Conservation (phyloP, 2,329 filamentous ascomycete genomes). For the Colletotrichum magnum region DNA sequence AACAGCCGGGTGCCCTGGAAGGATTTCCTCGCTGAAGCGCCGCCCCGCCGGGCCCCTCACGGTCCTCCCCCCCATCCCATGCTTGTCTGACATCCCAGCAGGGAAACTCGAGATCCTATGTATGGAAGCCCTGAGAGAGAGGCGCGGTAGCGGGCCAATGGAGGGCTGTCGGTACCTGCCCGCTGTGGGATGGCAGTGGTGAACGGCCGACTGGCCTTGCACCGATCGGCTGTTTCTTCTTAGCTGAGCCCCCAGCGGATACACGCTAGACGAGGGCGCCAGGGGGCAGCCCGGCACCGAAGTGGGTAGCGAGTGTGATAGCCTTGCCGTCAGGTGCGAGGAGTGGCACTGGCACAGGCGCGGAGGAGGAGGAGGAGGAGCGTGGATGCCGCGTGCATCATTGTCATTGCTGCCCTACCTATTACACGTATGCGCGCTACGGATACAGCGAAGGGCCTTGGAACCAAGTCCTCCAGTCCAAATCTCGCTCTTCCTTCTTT, state of each 20-base stretch:
- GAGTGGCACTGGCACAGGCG: constrained; percentile 23
- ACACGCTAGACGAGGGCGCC: neutral
- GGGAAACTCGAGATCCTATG: neutral
- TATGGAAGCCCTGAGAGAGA: neutral
- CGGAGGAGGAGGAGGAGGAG: constrained; percentile 6
- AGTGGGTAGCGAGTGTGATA: constrained; percentile 14
- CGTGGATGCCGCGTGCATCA: neutral
- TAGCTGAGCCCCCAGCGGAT: constrained; percentile 2
- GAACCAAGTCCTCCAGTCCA: neutral
- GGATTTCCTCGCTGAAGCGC: constrained; percentile 4
- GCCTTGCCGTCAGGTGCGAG: constrained; percentile 5
- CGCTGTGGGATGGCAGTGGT: neutral
- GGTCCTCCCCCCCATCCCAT: neutral
- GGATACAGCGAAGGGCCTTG: constrained; percentile 28
- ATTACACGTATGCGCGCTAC: too few relatives aligned
- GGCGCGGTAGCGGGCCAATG: constrained; percentile 6
- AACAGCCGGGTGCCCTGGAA: constrained; percentile 15
- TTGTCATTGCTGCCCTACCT: constrained; percentile 15
- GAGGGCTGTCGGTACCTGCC: neutral
- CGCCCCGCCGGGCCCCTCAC: constrained; percentile 17
- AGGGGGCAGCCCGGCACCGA: constrained; percentile 7
- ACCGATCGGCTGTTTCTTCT: constrained; percentile 9
- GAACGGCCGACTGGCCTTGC: neutral
- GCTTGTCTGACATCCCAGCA: constrained; percentile 1
- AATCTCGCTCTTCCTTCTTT: constrained; percentile 13